Percentiles rank a stretch among this genome's conserved stretches.
phyloP scores from a whole-genome alignment of 2,329 filamentous ascomycete species.

The Cytospora leucostoma region DNA sequence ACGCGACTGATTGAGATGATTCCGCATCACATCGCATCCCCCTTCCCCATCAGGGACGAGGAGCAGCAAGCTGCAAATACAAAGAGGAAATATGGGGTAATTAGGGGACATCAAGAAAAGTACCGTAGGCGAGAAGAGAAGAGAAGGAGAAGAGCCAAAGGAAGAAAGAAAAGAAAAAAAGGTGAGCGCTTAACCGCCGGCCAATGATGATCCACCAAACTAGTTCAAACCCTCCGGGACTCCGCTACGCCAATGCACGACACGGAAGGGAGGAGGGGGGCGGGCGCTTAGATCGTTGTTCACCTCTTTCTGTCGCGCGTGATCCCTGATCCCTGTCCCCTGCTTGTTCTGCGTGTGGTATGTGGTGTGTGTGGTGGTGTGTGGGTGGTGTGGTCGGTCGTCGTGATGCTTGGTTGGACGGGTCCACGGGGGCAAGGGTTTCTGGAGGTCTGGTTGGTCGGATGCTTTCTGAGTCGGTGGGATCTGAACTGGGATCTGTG shows the following conservation, averaged over 20 bases:
- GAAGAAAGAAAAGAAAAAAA: neutral
- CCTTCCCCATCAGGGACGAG: too few species aligned
- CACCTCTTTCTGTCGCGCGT: neutral
- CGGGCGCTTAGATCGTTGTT: slow-evolving; percentile 23
- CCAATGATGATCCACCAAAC: neutral
- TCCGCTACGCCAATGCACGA: slow-evolving; percentile 22
- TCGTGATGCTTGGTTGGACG: neutral
- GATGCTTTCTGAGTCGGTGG: neutral
- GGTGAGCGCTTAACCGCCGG: slow-evolving; percentile 13
- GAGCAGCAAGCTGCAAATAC: too few species aligned
- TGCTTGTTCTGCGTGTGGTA: neutral
- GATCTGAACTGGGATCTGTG: neutral
- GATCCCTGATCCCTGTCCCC: slow-evolving; percentile 24
- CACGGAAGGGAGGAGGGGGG: slow-evolving; percentile 20
- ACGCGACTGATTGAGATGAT: too few species aligned
- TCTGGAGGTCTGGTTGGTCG: neutral
- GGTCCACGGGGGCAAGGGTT: neutral
- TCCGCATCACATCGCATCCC: too few species aligned
- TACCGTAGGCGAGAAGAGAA: too few species aligned
- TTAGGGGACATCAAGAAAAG: neutral
- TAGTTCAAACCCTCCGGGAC: neutral
- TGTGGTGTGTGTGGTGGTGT: neutral
- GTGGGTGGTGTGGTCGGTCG: neutral
- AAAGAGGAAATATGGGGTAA: too few species aligned
- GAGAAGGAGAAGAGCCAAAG: neutral